These are phyloP conservation scores for Penicillium paxilli DNA, from an alignment of 495 filamentous ascomycete species.

Conservation along the genomic window DNA sequence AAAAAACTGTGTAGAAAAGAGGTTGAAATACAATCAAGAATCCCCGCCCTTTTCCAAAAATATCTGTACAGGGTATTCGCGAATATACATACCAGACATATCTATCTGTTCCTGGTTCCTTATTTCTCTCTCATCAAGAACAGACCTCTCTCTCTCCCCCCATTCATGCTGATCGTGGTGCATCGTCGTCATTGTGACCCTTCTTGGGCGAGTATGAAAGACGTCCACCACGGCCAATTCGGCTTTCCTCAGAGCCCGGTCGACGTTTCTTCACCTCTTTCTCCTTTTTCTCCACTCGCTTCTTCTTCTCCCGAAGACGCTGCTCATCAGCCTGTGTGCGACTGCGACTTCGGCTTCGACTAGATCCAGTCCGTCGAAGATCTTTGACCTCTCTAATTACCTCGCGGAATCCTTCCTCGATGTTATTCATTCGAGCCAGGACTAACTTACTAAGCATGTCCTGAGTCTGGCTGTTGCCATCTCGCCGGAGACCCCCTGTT, in stretches of 20 bases:
- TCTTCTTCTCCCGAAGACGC: slow-evolving; percentile 32
- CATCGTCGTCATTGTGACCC: background rate
- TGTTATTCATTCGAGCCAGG: slow-evolving; percentile 85
- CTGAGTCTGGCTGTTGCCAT: slow-evolving; percentile 50
- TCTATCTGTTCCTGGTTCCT: too few species aligned
- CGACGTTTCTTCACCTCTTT: slow-evolving; percentile 27
- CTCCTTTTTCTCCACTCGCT: slow-evolving; percentile 31
- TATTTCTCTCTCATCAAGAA: too few species aligned
- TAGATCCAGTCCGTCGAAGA: slow-evolving; percentile 34
- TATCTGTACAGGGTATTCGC: slow-evolving; percentile 1
- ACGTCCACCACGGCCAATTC: slow-evolving; percentile 19
- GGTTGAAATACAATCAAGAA: background rate
- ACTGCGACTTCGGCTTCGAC: slow-evolving; percentile 36
- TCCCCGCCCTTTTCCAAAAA: background rate
- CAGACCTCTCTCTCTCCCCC: too few species aligned
- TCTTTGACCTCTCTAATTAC: slow-evolving; percentile 82
- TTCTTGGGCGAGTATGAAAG: background rate
- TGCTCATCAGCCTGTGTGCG: slow-evolving; percentile 29
- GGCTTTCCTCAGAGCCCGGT: slow-evolving; percentile 20
- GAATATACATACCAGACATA: background rate
- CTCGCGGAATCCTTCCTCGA: slow-evolving; percentile 83
- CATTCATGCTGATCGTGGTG: background rate
- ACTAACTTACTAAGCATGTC: slow-evolving; percentile 78
- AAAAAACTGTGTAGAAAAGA: too few species aligned
- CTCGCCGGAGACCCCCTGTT: slow-evolving; percentile 47